phyloP scores from a whole-genome alignment of 2,329 filamentous ascomycete species.

The Apiospora malaysiana region DNA sequence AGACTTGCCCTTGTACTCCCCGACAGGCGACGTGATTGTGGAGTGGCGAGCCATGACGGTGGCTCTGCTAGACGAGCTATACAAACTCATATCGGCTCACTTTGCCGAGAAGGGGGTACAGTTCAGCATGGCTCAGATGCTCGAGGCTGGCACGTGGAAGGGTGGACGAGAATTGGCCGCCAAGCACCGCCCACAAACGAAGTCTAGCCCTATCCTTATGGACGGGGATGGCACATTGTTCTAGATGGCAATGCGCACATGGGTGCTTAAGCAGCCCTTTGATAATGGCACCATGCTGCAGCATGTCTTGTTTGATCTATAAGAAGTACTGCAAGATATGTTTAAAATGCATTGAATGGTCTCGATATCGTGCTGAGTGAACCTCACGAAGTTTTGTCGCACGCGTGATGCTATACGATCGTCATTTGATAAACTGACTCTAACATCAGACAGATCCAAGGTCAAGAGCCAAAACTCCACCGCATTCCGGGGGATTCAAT shows the following conservation, averaged over 20 bases:
- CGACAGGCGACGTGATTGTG: slow-evolving; percentile 78
- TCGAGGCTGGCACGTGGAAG: slow-evolving; percentile 98
- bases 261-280: neutral
- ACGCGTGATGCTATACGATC: neutral
- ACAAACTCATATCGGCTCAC: slow-evolving; percentile 70
- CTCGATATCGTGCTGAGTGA: neutral
- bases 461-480: neutral
- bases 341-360: neutral
- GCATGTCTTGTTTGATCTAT: neutral
- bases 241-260: slow-evolving; percentile 41
- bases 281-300: neutral
- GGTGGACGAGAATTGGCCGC: slow-evolving; percentile 82
- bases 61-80: slow-evolving; percentile 74
- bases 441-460: neutral
- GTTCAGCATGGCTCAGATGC: slow-evolving; percentile 82
- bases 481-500: neutral
- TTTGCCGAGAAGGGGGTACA: slow-evolving; percentile 70
- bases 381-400: neutral
- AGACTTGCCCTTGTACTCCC: slow-evolving; percentile 75
- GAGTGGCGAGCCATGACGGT: slow-evolving; percentile 81
- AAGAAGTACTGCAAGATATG: neutral
- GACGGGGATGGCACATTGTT: slow-evolving; percentile 82
- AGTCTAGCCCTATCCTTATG: slow-evolving; percentile 83
- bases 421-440: neutral
- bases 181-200: slow-evolving; percentile 77